phyloP scores from a whole-genome alignment of 306 rosid species.

The Malus fusca region DNA sequence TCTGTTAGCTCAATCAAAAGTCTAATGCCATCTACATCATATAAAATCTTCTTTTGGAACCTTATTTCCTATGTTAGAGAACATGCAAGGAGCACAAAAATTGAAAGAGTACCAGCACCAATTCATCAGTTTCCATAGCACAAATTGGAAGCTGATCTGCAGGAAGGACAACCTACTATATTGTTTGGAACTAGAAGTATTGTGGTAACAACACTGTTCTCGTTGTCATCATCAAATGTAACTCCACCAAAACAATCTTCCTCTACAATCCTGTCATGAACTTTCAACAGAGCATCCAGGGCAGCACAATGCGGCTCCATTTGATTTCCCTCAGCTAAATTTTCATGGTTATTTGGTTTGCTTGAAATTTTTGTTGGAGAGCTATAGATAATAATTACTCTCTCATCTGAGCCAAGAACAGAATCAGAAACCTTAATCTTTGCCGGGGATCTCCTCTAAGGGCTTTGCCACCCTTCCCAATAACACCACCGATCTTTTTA shows the following conservation, averaged over 20 bases:
- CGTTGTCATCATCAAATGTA: slow-evolving; percentile 22
- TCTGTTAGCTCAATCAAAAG: background rate
- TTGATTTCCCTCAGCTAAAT: slow-evolving; percentile 6
- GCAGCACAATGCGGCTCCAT: slow-evolving; percentile 27
- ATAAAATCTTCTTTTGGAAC: background rate
- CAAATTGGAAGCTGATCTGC: slow-evolving; percentile 31
- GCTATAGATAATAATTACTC: slow-evolving; percentile 27
- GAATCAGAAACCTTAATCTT: slow-evolving; percentile 34
- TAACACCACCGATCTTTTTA: slow-evolving; percentile 33
- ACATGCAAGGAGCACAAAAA: background rate
- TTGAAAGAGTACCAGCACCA: slow-evolving; percentile 21
- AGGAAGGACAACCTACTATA: slow-evolving; percentile 30
- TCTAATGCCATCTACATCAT: background rate
- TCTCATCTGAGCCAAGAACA: slow-evolving; percentile 25
- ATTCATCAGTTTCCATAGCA: slow-evolving; percentile 33
- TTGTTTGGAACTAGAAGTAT: slow-evolving; percentile 26
- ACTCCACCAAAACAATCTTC: slow-evolving; percentile 25
- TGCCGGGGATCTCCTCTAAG: slow-evolving; percentile 24
- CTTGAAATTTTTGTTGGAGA: slow-evolving; percentile 13
- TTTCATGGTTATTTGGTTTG: slow-evolving; percentile 7
- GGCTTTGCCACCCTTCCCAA: slow-evolving; percentile 29
- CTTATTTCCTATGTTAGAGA: background rate
- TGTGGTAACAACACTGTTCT: slow-evolving; percentile 15
- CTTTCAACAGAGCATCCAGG: slow-evolving; percentile 29
- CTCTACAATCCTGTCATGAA: slow-evolving; percentile 26